These are phyloP conservation scores for Fomitopsis schrenkii DNA, from an alignment of 1,284 basidiomycete species.

Conservation along the genomic window DNA sequence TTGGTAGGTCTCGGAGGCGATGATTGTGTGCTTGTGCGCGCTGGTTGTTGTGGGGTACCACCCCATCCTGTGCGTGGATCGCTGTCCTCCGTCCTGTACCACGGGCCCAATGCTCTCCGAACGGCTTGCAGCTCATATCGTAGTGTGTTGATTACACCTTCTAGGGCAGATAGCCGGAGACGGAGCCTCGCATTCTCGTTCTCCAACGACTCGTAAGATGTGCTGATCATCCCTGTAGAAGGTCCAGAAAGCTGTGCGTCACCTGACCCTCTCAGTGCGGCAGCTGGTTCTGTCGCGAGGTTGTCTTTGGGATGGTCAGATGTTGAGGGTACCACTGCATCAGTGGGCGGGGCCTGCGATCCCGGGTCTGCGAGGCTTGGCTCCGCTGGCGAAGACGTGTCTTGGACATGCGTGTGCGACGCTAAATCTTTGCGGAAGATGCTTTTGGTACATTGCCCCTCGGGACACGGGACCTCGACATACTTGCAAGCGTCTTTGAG, in stretches of 20 bases:
- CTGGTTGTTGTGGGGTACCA: background rate
- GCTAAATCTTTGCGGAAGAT: constrained; percentile 40
- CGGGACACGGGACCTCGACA: constrained; percentile 50
- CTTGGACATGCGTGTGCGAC: constrained; percentile 29
- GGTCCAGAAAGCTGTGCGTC: background rate
- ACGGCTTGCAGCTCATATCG: constrained; percentile 18
- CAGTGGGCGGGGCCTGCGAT: background rate
- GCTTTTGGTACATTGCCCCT: constrained; percentile 39
- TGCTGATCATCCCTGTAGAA: background rate
- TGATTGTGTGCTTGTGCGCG: background rate
- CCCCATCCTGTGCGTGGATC: background rate
- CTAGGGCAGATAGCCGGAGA: constrained; percentile 16
- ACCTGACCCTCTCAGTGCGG: background rate
- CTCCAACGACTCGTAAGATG: constrained; percentile 4
- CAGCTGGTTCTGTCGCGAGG: too few relatives aligned
- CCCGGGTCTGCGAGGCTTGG: constrained; percentile 26
- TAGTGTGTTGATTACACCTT: constrained; percentile 17
- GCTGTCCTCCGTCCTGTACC: constrained; percentile 17
- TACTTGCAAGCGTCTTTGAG: constrained; percentile 59
- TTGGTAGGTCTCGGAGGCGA: background rate
- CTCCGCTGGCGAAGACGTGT: constrained; percentile 31
- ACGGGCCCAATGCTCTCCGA: constrained; percentile 19
- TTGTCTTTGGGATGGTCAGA: constrained; percentile 23
- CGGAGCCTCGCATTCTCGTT: constrained; percentile 19
- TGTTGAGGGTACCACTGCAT: background rate